These are phyloP conservation scores for Metschnikowia chrysomelidarum DNA, from an alignment of 805 yeast species.

Conservation along the genomic window DNA sequence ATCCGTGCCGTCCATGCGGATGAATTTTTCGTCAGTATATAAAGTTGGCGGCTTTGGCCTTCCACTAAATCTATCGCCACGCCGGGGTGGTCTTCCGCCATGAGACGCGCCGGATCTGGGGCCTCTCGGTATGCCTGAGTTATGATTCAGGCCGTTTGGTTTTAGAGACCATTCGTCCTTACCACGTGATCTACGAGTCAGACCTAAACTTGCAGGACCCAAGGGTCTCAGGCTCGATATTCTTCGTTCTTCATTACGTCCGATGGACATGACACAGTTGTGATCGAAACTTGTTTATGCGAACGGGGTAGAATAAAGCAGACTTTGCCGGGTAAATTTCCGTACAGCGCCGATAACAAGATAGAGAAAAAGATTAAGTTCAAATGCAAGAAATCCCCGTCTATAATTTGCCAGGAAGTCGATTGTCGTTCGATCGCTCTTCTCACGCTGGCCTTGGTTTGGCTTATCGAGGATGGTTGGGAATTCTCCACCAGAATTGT, in stretches of 20 bases:
- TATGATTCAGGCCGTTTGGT: conserved; percentile 5
- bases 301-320: too few relatives aligned
- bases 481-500: conserved; percentile 8
- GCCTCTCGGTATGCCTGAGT: conserved; percentile 6
- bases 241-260: conserved; percentile 5
- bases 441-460: too few relatives aligned
- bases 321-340: too few relatives aligned
- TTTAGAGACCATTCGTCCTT: conserved; percentile 1
- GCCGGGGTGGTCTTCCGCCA: conserved; percentile 1
- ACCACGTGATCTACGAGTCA: conserved; percentile 2
- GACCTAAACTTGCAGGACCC: conserved; percentile 1
- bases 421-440: too few relatives aligned
- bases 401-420: too few relatives aligned
- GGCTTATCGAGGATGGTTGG: conserved; percentile 1
- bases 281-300: too few relatives aligned
- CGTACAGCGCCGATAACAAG: too few relatives aligned
- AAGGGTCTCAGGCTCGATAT: conserved; percentile 1
- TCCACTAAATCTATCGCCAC: background rate
- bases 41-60: too few relatives aligned
- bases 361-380: too few relatives aligned
- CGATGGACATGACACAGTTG: conserved; percentile 7
- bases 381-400: too few relatives aligned
- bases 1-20: conserved; percentile 29
- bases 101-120: conserved; percentile 5
- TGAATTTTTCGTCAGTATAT: conserved; percentile 1